Evolutionary conservation across 1,284 basidiomycete genomes (phyloP).

Genomic region (Wolfiporia cocos): DNA sequence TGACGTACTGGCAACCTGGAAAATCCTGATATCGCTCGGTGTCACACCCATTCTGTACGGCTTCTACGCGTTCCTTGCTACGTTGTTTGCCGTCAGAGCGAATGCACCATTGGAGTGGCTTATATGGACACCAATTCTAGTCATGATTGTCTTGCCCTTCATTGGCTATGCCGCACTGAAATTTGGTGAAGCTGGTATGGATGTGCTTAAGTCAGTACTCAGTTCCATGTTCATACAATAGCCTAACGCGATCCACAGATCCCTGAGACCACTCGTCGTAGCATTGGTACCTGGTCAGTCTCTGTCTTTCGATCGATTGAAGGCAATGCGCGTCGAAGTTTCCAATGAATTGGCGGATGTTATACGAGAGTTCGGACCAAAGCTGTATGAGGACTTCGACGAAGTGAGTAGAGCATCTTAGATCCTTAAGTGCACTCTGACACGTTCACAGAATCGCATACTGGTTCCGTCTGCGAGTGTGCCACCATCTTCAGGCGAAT

Average conservation of each 20-base stretch:
- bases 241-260: constrained; percentile 42
- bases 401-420: constrained; percentile 39
- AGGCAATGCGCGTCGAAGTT: constrained; percentile 74
- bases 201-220: constrained; percentile 87
- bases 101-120: constrained; percentile 59
- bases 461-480: constrained; percentile 78
- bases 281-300: constrained; percentile 92
- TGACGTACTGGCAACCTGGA: constrained; percentile 98
- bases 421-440: not conserved
- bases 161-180: constrained; percentile 95
- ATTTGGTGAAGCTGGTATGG: constrained; percentile 98
- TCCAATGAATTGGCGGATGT: constrained; percentile 85
- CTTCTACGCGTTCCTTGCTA: constrained; percentile 80
- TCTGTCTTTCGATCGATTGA: constrained; percentile 75
- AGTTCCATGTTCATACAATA: constrained; percentile 18
- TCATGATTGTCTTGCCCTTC: constrained; percentile 75
- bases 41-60: constrained; percentile 86
- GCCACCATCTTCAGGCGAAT: constrained; percentile 65
- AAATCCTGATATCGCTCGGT: constrained; percentile 92
- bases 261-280: constrained; percentile 87
- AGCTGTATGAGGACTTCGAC: constrained; percentile 86
- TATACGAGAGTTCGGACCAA: constrained; percentile 89
- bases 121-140: constrained; percentile 77
- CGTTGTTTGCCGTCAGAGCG: constrained; percentile 69
- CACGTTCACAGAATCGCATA: constrained; percentile 60